Percentiles rank a stretch among this genome's conserved stretches.
These are phyloP conservation scores for Filobasidium floriforme DNA, from an alignment of 768 basidiomycete species.

Conservation along the genomic window DNA sequence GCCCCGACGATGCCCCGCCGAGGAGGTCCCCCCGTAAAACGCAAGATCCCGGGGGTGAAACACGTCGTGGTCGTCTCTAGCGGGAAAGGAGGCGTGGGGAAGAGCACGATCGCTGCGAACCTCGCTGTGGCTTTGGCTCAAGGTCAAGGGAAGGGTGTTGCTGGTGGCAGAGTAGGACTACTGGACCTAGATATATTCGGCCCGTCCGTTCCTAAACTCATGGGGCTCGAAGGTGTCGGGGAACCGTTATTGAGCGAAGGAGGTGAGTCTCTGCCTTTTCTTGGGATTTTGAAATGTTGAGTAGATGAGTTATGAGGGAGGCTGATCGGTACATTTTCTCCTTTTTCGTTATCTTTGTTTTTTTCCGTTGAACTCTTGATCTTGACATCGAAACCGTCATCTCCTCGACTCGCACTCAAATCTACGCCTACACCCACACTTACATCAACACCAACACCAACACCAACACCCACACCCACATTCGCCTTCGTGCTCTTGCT, in stretches of 20 bases:
- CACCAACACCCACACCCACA: background rate
- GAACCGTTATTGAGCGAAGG: constrained; percentile 65
- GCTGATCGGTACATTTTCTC: background rate
- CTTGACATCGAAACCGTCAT: too few relatives aligned
- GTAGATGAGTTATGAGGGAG: background rate
- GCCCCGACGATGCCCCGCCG: constrained; percentile 49
- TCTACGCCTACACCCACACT: too few relatives aligned
- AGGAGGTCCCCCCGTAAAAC: constrained; percentile 45
- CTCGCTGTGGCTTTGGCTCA: constrained; percentile 11
- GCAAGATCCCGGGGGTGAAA: constrained; percentile 56
- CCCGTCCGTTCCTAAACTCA: constrained; percentile 83
- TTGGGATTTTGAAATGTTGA: background rate
- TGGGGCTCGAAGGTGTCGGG: constrained; percentile 70
- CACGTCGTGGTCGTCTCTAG: constrained; percentile 77
- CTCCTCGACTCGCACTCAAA: too few relatives aligned
- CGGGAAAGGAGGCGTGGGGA: constrained; percentile 93
- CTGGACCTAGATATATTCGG: constrained; percentile 95
- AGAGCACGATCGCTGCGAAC: constrained; percentile 83
- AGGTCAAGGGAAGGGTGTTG: too few relatives aligned
- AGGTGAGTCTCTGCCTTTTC: constrained; percentile 46
- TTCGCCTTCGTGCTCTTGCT: background rate
- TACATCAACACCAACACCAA: too few relatives aligned
- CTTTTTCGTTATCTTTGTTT: too few relatives aligned
- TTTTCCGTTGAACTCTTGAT: too few relatives aligned
- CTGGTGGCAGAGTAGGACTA: constrained; percentile 74